Percentiles rank a stretch among this genome's conserved stretches.
Evolutionary conservation across 768 basidiomycete species (phyloP).

Genomic region (Hirschioporus abietinus): DNA sequence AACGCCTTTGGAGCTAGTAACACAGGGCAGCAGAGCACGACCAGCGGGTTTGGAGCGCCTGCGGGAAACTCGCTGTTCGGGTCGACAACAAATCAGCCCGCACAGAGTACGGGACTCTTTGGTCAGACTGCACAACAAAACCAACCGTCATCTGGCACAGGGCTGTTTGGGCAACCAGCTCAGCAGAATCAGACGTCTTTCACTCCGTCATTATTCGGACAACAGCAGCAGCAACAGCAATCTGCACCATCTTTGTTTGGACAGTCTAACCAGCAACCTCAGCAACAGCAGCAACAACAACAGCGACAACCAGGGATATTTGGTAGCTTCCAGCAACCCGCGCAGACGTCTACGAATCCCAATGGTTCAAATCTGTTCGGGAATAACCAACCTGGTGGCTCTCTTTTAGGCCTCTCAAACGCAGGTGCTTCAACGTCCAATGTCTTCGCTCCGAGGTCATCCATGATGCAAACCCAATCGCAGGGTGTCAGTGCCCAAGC

Average conservation of each 20-base stretch:
- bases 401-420: constrained; percentile 26
- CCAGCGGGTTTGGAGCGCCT: not conserved
- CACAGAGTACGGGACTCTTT: not conserved
- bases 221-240: constrained; percentile 23
- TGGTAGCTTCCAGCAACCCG: constrained; percentile 16
- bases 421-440: constrained; percentile 23
- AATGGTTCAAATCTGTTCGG: constrained; percentile 20
- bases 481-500: constrained; percentile 54
- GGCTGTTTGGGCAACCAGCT: constrained; percentile 17
- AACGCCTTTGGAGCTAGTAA: not conserved
- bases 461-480: constrained; percentile 33
- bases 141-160: constrained; percentile 13
- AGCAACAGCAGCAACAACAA: constrained; percentile 21
- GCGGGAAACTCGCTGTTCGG: not conserved
- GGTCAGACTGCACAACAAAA: constrained; percentile 8
- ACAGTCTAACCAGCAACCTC: constrained; percentile 9
- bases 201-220: constrained; percentile 29
- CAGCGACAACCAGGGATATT: constrained; percentile 27
- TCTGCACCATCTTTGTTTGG: constrained; percentile 20
- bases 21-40: not conserved
- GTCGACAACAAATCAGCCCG: not conserved
- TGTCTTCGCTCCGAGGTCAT: constrained; percentile 34
- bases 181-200: constrained; percentile 11
- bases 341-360: constrained; percentile 12
- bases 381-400: constrained; percentile 30